phyloP scores from a whole-genome alignment of 2,329 filamentous ascomycete genomes.

The Xylariales sp. region DNA sequence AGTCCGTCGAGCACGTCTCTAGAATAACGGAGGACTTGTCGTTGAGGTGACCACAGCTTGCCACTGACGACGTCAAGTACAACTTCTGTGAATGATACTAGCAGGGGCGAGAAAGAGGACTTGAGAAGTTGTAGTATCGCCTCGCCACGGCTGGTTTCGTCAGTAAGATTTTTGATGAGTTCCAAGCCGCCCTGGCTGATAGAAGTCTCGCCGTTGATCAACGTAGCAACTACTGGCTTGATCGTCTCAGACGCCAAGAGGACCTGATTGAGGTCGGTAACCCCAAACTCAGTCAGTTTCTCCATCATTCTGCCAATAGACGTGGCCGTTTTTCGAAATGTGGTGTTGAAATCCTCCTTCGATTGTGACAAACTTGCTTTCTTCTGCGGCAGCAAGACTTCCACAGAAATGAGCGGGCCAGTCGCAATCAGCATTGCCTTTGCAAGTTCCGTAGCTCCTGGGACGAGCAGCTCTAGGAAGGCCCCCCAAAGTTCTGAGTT shows the following conservation, averaged over 20 bases:
- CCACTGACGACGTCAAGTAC: constrained; percentile 37
- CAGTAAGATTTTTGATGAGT: constrained; percentile 76
- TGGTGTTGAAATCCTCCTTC: constrained; percentile 72
- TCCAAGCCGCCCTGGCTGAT: constrained; percentile 78
- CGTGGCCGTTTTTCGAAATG: constrained; percentile 51
- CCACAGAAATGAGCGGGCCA: constrained; percentile 66
- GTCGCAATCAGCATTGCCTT: constrained; percentile 68
- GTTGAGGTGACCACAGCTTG: constrained; percentile 53
- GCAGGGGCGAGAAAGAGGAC: constrained; percentile 37
- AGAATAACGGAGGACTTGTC: constrained; percentile 52
- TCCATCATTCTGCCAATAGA: constrained; percentile 72
- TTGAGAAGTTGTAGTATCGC: constrained; percentile 44
- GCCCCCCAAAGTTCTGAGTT: constrained; percentile 74
- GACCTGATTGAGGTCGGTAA: constrained; percentile 62
- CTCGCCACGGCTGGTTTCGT: constrained; percentile 51
- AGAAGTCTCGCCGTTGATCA: constrained; percentile 75
- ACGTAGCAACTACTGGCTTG: constrained; percentile 69
- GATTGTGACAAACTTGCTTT: constrained; percentile 33
- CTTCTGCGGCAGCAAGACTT: constrained; percentile 61
- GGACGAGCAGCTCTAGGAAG: constrained; percentile 63
- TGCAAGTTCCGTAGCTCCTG: constrained; percentile 67
- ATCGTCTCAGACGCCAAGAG: constrained; percentile 65
- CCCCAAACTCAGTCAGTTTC: constrained; percentile 70
- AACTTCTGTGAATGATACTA: constrained; percentile 40
- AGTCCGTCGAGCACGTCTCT: constrained; percentile 53